Evolutionary conservation across 228 moss, liverwort and hornwort species (phyloP).

Genomic region (Sphagnum fallax): DNA sequence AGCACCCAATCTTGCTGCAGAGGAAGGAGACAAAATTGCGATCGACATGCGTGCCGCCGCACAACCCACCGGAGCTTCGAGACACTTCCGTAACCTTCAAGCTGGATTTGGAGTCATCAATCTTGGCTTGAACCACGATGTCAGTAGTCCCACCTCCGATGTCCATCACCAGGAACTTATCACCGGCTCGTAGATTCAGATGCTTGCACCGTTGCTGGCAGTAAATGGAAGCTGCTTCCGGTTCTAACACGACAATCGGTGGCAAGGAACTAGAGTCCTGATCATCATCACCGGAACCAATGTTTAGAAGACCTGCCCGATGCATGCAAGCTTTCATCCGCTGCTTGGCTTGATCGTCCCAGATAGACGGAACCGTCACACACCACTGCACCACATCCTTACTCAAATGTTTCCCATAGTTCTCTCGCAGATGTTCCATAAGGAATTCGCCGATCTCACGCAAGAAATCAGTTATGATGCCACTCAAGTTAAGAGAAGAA

Average conservation of each 20-base stretch:
- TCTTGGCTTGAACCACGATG: slow-evolving; percentile 39
- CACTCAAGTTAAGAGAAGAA: slow-evolving; percentile 9
- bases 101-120: background rate
- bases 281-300: background rate
- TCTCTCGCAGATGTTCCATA: slow-evolving; percentile 3
- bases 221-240: slow-evolving; percentile 51
- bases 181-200: slow-evolving; percentile 18
- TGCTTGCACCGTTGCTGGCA: slow-evolving; percentile 22
- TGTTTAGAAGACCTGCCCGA: slow-evolving; percentile 13
- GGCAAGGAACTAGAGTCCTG: slow-evolving; percentile 24
- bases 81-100: slow-evolving; percentile 16
- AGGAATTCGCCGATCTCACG: slow-evolving; percentile 22
- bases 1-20: slow-evolving; percentile 15
- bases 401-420: slow-evolving; percentile 10
- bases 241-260: slow-evolving; percentile 39
- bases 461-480: slow-evolving; percentile 23
- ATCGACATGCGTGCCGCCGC: slow-evolving; percentile 41
- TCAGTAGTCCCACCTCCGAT: slow-evolving; percentile 55
- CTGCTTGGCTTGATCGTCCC: slow-evolving; percentile 21
- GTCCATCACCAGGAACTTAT: slow-evolving; percentile 53
- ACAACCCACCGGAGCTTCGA: slow-evolving; percentile 36
- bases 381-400: slow-evolving; percentile 34
- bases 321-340: slow-evolving; percentile 24
- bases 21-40: slow-evolving; percentile 20
- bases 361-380: background rate